Percentiles rank a stretch among this genome's conserved stretches.
These are phyloP conservation scores for Tothia fuscella DNA, from an alignment of 2,329 filamentous ascomycete species.

Conservation along the genomic window DNA sequence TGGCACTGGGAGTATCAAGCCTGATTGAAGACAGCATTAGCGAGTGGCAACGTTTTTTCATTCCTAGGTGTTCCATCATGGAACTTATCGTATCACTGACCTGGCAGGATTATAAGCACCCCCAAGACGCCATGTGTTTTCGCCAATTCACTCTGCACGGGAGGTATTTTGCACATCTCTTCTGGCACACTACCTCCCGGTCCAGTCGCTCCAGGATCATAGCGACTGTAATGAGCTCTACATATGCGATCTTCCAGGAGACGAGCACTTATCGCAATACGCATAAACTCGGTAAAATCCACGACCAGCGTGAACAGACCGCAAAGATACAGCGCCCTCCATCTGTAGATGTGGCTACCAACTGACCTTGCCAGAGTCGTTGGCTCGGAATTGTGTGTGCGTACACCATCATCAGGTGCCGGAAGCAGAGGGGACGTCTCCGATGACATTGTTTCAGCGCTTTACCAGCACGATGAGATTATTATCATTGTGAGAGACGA, in stretches of 20 bases:
- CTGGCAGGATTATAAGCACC: not conserved
- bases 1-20: not conserved
- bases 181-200: not conserved
- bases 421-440: too few relatives aligned
- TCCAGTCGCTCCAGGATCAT: not conserved
- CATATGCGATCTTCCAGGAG: not conserved
- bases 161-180: not conserved
- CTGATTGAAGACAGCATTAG: not conserved
- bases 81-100: not conserved
- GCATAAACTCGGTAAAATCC: slow-evolving; percentile 1
- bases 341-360: not conserved
- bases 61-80: not conserved
- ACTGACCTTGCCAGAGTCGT: too few relatives aligned
- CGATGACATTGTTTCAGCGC: too few relatives aligned
- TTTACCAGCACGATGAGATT: too few relatives aligned
- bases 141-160: not conserved
- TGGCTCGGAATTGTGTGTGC: too few relatives aligned
- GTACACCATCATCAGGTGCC: too few relatives aligned
- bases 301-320: not conserved
- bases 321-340: not conserved
- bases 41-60: not conserved
- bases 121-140: not conserved
- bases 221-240: not conserved
- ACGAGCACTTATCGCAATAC: not conserved
- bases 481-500: too few relatives aligned